Conservation (phyloP, 148 eudicot species). For the Amaranthus palmeri region DNA sequence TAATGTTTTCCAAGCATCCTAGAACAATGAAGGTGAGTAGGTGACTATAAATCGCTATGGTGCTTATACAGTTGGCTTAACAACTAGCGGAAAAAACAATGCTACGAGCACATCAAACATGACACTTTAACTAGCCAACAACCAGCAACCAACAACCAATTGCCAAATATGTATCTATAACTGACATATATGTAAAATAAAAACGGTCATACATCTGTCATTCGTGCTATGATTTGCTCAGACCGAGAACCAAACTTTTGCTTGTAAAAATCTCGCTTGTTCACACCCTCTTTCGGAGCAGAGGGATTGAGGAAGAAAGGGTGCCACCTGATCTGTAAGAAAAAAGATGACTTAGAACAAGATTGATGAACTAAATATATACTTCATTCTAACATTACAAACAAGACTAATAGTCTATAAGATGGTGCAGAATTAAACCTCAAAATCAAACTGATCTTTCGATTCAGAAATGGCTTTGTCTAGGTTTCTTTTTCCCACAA, state of each 20-base stretch:
- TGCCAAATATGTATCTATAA: no score
- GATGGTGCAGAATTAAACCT: constrained; percentile 43
- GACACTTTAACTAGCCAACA: no score
- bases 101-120: no score
- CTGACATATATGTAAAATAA: no score
- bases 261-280: constrained; percentile 58
- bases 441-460: constrained; percentile 59
- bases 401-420: neutral
- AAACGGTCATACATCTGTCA: constrained; percentile 51
- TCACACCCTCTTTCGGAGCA: constrained; percentile 75
- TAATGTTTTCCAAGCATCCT: no score
- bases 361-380: neutral
- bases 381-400: no score
- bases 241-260: constrained; percentile 55
- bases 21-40: no score
- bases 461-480: constrained; percentile 71
- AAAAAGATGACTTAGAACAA: neutral
- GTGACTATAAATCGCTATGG: no score
- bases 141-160: no score
- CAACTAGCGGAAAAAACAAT: no score
- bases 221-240: constrained; percentile 48
- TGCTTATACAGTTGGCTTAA: no score
- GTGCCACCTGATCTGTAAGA: constrained; percentile 72
- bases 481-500: constrained; percentile 82
- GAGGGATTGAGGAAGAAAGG: constrained; percentile 76